Percentiles rank a stretch among this genome's conserved stretches.
These are phyloP conservation scores for Teunomyces cretensis DNA, from an alignment of 805 yeast species.

Conservation along the genomic window DNA sequence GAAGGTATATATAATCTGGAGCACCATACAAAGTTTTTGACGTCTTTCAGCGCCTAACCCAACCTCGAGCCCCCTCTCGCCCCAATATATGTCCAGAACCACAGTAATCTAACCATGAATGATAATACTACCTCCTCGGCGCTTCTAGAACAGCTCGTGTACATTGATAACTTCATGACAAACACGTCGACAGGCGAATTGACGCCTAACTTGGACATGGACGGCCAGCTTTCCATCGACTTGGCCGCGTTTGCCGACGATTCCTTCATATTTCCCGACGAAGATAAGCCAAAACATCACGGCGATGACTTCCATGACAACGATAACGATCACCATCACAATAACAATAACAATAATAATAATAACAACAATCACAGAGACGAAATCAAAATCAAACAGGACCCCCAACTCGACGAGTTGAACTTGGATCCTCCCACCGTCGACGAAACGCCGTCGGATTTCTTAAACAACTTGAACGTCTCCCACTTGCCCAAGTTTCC, in stretches of 20 bases:
- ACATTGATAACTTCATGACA: constrained; percentile 69
- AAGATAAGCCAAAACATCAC: constrained; percentile 57
- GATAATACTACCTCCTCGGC: constrained; percentile 34
- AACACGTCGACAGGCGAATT: constrained; percentile 18
- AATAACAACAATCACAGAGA: constrained; percentile 2
- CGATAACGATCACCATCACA: constrained; percentile 5
- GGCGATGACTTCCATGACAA: constrained; percentile 14
- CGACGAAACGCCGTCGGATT: not conserved
- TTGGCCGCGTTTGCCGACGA: constrained; percentile 83
- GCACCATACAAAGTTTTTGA: too few species aligned
- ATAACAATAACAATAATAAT: constrained; percentile 1
- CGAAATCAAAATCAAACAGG: constrained; percentile 5
- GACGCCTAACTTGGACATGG: constrained; percentile 42
- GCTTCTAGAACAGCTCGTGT: constrained; percentile 72
- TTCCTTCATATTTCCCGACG: constrained; percentile 77
- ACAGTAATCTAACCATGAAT: not conserved
- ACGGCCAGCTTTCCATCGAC: constrained; percentile 49
- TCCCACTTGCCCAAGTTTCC: constrained; percentile 52
- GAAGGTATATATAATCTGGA: too few species aligned
- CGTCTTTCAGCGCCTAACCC: too few species aligned
- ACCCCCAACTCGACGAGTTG: constrained; percentile 4
- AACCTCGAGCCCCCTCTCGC: too few species aligned
- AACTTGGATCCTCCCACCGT: not conserved
- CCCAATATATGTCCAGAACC: too few species aligned
- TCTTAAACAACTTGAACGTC: constrained; percentile 2